Base-by-base conservation (phyloP, 306 rosid species). In the Arachis stenosperma region DNA sequence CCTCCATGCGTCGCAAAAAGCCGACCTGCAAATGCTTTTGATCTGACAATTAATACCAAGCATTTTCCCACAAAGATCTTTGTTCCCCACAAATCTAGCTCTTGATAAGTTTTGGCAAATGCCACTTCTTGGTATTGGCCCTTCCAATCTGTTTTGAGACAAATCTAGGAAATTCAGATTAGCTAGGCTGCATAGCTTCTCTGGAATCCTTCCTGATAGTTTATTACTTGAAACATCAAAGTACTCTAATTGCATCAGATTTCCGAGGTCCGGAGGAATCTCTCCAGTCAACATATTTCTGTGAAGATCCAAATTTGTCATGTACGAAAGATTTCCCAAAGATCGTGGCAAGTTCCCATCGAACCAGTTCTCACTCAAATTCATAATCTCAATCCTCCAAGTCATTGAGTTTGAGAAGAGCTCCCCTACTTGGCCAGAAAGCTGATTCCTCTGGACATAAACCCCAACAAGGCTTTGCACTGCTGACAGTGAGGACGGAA, bases 321-420 rank as follows among this genome's bases (percentile, higher is more conserved):
- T 79, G 86, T 81, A 91, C 0, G 96, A 91, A 17, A 95, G 85
- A 71, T 91, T 90, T 43, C 93, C 97, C 84, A 95, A 73, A 46
- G 98, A 79, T 11, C 3, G 51, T 0, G 98, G 98, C 83, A 95
- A 79, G 64, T 79, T 73, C 53, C 99, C 99, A 6, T 17, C 56
- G 59, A 95, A 87, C 53, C 73, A 43, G 51, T 95, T 95, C n/a
- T 33, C 57, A 75, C 99, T 91, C 65, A 95, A 75, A 75, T 91
- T 95, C 87, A 95, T 78, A 27, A 87, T 76, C 80, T 91, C 96
- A 13, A 95, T 90, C 86, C 89, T 95, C 99, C 99, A 95, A n/a
- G 81, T 72, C 73, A 88, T 79, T 29, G 90, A 81, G 75, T 80
- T 81, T 2, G 89, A 87, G 67, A 95, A 90, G 70, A 94, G 86